Evolutionary conservation across 2,329 filamentous ascomycete species (phyloP), one percentile per base, ranked within the genome.

Genomic region (Penicillium sp.): DNA sequence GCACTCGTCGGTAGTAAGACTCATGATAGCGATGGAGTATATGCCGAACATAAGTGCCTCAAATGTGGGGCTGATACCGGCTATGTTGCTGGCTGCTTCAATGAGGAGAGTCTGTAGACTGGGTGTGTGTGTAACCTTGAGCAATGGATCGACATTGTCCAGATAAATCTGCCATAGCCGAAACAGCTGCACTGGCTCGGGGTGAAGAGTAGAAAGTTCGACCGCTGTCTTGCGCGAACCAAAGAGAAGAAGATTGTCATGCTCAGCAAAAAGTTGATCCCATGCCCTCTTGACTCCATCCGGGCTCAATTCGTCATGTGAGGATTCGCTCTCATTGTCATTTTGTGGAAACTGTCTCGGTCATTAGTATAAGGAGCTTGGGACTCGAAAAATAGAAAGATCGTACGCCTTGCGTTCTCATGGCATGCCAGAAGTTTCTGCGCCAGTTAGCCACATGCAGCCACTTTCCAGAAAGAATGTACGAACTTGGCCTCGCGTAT

Each of bases 31-130:
- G 62, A 83, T 78, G 49, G 76, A 78, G 62, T 88, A 88, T 38
- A 89, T 85, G 55, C 80, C 88, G 81, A 10, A 81, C 77, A 88
- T 82, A 39, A 89, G 73, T 1, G 81, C 82, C 61, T 88, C 83
- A 15, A 86, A 75, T 8, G 76, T 76, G 46, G 75, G 78, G 1
- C 76, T 71, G 3, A 83, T 77, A 53, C 76, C 79, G 25, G 75
- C 69, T 4, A 82, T 63, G 45, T 82, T 75, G 3, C 78, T 76
- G 31, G 78, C 78, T 6, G 82, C 82, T 49, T 83, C 80, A 44
- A 88, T 79, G 33, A 88, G 78, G 45, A 78, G 78, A n/a, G 71
- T 72, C 62, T 88, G 84, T 1, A 87, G 69, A 1, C 78, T 86
- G 0, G 83, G 83, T 0, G 81, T 79, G 60, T 88, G 85, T 0